Percentiles rank a stretch among this genome's conserved stretches.
Conservation (phyloP, 176 grass and related monocot genomes). For the Oryza coarctata region DNA sequence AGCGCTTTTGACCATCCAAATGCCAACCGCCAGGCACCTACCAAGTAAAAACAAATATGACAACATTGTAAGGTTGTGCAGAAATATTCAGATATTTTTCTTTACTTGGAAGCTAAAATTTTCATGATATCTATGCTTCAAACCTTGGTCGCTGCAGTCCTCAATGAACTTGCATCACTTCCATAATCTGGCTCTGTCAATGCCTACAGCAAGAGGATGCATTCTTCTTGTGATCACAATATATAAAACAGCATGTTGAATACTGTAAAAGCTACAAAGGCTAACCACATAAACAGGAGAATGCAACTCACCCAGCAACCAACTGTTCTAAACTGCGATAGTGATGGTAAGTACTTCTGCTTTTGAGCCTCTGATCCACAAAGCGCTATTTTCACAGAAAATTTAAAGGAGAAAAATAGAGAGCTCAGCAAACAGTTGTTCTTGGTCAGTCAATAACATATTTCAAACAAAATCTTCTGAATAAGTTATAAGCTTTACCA, state of each 20-base stretch:
- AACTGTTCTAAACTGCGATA: slow-evolving; percentile 58
- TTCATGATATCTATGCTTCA: background rate
- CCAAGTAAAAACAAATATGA: slow-evolving; percentile 22
- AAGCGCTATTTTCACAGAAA: slow-evolving; percentile 52
- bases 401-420: background rate
- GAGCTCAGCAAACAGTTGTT: slow-evolving; percentile 8
- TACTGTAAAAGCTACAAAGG: background rate
- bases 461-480: background rate
- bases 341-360: slow-evolving; percentile 78
- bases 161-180: slow-evolving; percentile 90
- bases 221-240: background rate
- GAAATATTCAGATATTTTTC: background rate
- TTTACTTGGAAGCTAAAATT: background rate
- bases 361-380: slow-evolving; percentile 97
- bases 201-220: slow-evolving; percentile 47
- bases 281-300: slow-evolving; percentile 6
- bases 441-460: background rate
- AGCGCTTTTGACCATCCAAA: slow-evolving; percentile 90
- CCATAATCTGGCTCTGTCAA: slow-evolving; percentile 92
- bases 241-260: background rate
- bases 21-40: slow-evolving; percentile 91
- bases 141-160: slow-evolving; percentile 72
- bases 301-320: slow-evolving; percentile 81
- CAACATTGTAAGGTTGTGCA: slow-evolving; percentile 8
- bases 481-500: slow-evolving; percentile 44